Evolutionary conservation across 768 basidiomycete genomes (phyloP), one percentile per base, ranked within the genome.

Genomic region (Clavaria fumosa): DNA sequence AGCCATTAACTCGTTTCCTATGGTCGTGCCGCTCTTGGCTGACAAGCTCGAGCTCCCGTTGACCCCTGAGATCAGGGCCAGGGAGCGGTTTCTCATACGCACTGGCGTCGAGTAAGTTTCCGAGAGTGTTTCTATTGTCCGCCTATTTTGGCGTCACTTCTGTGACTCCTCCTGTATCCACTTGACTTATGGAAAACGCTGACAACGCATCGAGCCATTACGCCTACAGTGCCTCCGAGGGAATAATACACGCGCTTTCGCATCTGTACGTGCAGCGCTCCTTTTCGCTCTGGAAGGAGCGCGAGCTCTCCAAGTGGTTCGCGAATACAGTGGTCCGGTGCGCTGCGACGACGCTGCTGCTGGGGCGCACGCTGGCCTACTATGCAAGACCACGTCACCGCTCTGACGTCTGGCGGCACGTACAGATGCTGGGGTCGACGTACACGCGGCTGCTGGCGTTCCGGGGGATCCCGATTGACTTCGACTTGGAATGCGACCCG

Each of bases 211-310:
- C n/a, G n/a, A n/a, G n/a, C n/a, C n/a, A n/a, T n/a, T n/a, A n/a
- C n/a, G n/a, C n/a, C n/a, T n/a, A n/a, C n/a, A n/a, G n/a, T n/a
- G n/a, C n/a, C 11, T 50, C 68, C 18, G 55, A 62, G 6, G 66
- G 69, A 0, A 53, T 69, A 2, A 58, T 88, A 0, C 80, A 95
- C 45, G 70, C 95, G 5, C 67, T 96, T 3, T 81, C 84, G 0
- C 84, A 90, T 49, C 71, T 96, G 17, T 97, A 97, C 53, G 83
- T 70, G 3, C 72, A 79, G 30, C 78, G 86, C 5, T 81, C 85
- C 0, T 63, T 58, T 6, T 53, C 75, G 0, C 53, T 93, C 2
- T 97, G 90, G 90, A 96, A 91, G 60, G 74, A 78, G 10, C 60
- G 78, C 0, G 49, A 53, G 1, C 61, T 68, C 22, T 49, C 69